Evolutionary conservation across 805 yeast genomes (phyloP), one percentile per base, ranked within the genome.

Genomic region (Ogataea nakhonphanomensis): DNA sequence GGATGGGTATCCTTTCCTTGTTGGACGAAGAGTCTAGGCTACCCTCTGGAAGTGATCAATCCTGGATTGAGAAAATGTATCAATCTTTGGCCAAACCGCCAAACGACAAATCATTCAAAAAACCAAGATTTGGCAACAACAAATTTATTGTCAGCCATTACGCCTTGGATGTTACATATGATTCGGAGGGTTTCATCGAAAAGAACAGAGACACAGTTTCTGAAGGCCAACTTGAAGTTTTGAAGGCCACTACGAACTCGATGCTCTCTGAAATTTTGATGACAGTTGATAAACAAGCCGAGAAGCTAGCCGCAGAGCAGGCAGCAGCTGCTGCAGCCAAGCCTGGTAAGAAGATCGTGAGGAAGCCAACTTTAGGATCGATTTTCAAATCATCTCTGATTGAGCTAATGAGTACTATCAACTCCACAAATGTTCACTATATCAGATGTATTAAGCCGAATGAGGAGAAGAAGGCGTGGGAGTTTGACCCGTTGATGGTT

Each of bases 381-480:
- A 88, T 91, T 63, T 91, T 91, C 75, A 91, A 91, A 61, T 80
- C 79, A 41, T 91, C 97, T 2, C 74, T 91, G 65, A 85, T 89
- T 54, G 97, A 91, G 54, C 76, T 91, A 51, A 91, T 93, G 99
- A 69, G 67, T 26, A 91, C 98, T 0, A 91, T 91, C 43, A 79
- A 91, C 61, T 84, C 96, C 1, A 91, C 98, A 2, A 91, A 93
- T 62, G 99, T 84, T 27, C 99, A 91, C 63, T 91, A 91, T 58
- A 91, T 91, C 59, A 83, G 99, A 61, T 91, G 99, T 72, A 91
- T 93, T 60, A 91, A 91, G 64, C 98, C 99, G 5, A 91, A 91
- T 62, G 96, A 89, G 56, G 81, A 80, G 49, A 91, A 93, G 64
- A 82, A 79, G 46, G 96, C 98, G 2, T 91, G 99, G 98, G 84